Evolutionary conservation across 441 rosid genomes (phyloP).

Genomic region (Erodium texanum): DNA sequence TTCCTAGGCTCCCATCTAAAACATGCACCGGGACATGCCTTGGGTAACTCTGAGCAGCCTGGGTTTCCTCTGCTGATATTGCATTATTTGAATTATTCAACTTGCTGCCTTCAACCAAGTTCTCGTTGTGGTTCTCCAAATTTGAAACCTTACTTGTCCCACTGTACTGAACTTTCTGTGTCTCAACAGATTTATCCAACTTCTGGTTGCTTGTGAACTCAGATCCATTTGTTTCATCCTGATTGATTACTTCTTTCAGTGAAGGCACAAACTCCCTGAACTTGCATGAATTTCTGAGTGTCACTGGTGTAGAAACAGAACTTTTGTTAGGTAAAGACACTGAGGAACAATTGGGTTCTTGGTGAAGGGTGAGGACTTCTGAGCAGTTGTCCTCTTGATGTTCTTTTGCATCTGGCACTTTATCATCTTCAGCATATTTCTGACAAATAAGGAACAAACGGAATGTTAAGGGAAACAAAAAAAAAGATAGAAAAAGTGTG

Average conservation of each 20-base stretch:
- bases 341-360: constrained; percentile 47
- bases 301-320: constrained; percentile 26
- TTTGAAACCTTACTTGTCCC: constrained; percentile 37
- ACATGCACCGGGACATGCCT: constrained; percentile 57
- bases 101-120: constrained; percentile 28
- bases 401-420: constrained; percentile 38
- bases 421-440: constrained; percentile 39
- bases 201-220: constrained; percentile 28
- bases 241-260: constrained; percentile 35
- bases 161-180: constrained; percentile 42
- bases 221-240: constrained; percentile 24
- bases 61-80: constrained; percentile 33
- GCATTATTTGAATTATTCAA: constrained; percentile 24
- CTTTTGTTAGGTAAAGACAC: constrained; percentile 41
- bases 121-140: constrained; percentile 36
- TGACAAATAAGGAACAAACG: constrained; percentile 23
- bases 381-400: constrained; percentile 58
- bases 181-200: constrained; percentile 28
- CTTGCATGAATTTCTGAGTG: constrained; percentile 31
- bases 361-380: constrained; percentile 42
- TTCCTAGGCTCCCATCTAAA: constrained; percentile 47
- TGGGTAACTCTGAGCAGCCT: constrained; percentile 52
- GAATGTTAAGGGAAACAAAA: constrained; percentile 11
- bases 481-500: constrained; percentile 3
- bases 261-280: constrained; percentile 49